Conservation (phyloP, 108 stramenopile genomes). For the Conticribra weissflogii region DNA sequence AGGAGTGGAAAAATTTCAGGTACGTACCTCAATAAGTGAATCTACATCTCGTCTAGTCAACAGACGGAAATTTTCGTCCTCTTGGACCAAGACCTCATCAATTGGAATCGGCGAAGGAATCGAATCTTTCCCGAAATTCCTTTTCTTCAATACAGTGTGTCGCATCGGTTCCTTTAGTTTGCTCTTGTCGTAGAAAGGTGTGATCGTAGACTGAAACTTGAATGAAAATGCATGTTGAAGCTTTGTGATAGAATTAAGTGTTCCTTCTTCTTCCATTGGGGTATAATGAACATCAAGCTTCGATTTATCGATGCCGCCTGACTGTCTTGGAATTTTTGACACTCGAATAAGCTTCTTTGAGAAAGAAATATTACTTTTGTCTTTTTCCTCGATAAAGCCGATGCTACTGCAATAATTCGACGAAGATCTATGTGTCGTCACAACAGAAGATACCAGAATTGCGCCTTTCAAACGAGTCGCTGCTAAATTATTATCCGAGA, state of each 20-base stretch:
- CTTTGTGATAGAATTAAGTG: not conserved
- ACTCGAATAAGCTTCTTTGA: too few relatives aligned
- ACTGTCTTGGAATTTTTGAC: too few relatives aligned
- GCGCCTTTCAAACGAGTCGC: slow-evolving; percentile 33
- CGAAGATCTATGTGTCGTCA: too few relatives aligned
- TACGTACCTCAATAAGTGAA: slow-evolving; percentile 20
- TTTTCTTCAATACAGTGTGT: slow-evolving; percentile 32
- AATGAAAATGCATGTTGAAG: slow-evolving; percentile 4
- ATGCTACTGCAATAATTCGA: too few relatives aligned
- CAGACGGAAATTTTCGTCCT: slow-evolving; percentile 7
- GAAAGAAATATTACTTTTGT: too few relatives aligned
- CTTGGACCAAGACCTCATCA: slow-evolving; percentile 8
- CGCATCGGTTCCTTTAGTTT: slow-evolving; percentile 30
- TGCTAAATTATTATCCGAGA: slow-evolving; percentile 8
- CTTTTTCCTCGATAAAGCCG: too few relatives aligned
- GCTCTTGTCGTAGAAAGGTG: slow-evolving; percentile 11
- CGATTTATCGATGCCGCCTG: too few relatives aligned
- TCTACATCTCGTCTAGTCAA: slow-evolving; percentile 14
- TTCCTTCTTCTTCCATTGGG: not conserved
- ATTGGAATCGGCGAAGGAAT: slow-evolving; percentile 35
- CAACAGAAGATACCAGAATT: slow-evolving; percentile 12
- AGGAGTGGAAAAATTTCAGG: too few relatives aligned
- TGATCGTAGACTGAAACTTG: slow-evolving; percentile 3
- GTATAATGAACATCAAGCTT: too few relatives aligned
- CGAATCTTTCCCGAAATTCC: slow-evolving; percentile 8